phyloP scores from a whole-genome alignment of 2,329 filamentous ascomycete genomes.

The Xylariaceae sp. region DNA sequence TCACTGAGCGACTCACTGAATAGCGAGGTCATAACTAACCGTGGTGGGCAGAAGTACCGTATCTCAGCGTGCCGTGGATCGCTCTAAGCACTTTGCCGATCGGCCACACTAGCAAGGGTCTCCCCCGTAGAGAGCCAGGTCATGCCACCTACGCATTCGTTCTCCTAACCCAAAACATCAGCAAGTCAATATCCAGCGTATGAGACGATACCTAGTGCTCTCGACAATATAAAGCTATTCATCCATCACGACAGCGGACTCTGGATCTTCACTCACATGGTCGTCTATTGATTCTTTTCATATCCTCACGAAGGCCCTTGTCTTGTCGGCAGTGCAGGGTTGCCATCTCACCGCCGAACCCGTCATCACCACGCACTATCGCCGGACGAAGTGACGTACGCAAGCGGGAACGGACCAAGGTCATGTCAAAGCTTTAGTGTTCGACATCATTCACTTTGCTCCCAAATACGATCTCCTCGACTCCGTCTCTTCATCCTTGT shows the following conservation, averaged over 20 bases:
- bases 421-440: neutral
- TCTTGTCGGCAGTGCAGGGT: no score
- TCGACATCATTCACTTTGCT: neutral
- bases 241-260: no score
- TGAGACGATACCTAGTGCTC: no score
- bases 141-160: neutral
- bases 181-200: neutral
- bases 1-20: no score
- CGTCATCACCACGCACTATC: neutral
- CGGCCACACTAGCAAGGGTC: neutral
- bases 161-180: neutral
- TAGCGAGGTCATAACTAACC: neutral
- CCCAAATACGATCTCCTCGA: constrained; percentile 1
- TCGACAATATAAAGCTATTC: no score
- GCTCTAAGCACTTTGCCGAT: neutral
- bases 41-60: neutral
- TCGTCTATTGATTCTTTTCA: neutral
- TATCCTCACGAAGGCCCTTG: neutral
- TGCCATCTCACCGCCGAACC: neutral
- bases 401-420: constrained; percentile 1
- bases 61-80: neutral
- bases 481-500: neutral
- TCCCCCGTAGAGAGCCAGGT: neutral
- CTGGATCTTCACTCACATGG: no score
- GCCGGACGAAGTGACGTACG: constrained; percentile 1